Evolutionary conservation across 1,284 basidiomycete species (phyloP).

Genomic region (Fomes fomentarius): DNA sequence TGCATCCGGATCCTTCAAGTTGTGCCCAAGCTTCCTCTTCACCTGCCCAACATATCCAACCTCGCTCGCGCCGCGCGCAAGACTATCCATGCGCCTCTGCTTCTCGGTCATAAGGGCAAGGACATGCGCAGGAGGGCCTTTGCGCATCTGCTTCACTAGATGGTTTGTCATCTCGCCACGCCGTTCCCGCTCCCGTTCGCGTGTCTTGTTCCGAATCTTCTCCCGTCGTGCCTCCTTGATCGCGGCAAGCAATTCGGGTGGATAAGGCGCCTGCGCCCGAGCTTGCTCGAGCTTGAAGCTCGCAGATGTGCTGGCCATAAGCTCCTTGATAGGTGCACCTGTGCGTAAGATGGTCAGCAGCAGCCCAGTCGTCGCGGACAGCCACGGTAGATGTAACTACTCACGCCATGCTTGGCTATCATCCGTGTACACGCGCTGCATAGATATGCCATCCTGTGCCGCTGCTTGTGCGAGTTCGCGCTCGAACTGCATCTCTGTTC

Average conservation of each 20-base stretch:
- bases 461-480: constrained; percentile 32
- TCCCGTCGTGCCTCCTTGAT: constrained; percentile 59
- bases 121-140: constrained; percentile 65
- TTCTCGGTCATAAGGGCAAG: constrained; percentile 52
- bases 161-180: constrained; percentile 56
- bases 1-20: constrained; percentile 44
- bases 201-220: constrained; percentile 64
- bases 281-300: constrained; percentile 41
- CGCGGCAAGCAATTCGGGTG: constrained; percentile 49
- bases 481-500: constrained; percentile 61
- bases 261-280: constrained; percentile 46
- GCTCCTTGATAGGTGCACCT: constrained; percentile 17
- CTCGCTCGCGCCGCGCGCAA: constrained; percentile 54
- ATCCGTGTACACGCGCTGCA: constrained; percentile 31
- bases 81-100: constrained; percentile 47
- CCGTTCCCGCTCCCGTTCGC: constrained; percentile 58
- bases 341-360: not conserved
- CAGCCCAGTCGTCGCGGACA: no score
- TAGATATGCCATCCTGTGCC: constrained; percentile 17
- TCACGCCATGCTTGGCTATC: constrained; percentile 44
- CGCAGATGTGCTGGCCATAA: constrained; percentile 33
- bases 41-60: constrained; percentile 64
- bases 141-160: constrained; percentile 49
- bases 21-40: constrained; percentile 54
- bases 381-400: no score